Conservation (phyloP, 1,284 basidiomycete genomes). For the Serendipita sp. region DNA sequence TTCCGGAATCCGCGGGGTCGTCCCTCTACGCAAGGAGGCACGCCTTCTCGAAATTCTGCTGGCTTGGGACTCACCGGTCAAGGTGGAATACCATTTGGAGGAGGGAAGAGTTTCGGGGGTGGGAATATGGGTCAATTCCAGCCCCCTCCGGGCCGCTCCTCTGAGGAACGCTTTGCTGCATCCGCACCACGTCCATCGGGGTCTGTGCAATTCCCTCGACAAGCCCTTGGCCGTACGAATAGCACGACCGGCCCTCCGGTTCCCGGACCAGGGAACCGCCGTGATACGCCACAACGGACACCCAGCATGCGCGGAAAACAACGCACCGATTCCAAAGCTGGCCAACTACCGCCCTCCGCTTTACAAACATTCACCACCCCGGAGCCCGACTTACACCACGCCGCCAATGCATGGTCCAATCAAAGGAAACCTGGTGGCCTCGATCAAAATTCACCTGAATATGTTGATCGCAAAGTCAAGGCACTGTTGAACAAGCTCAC, state of each 20-base stretch:
- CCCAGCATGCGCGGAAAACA: conserved; percentile 53
- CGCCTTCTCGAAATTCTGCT: conserved; percentile 16
- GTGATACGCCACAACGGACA: conserved; percentile 37
- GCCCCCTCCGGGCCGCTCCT: conserved; percentile 37
- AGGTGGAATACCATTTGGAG: conserved; percentile 13
- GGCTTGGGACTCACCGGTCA: conserved; percentile 31
- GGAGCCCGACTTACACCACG: conserved; percentile 33
- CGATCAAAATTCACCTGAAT: conserved; percentile 59
- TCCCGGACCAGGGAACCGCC: conserved; percentile 32
- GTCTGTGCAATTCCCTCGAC: conserved; percentile 28
- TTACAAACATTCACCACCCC: conserved; percentile 59
- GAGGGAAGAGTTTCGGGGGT: conserved; percentile 25
- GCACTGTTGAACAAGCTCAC: conserved; percentile 90
- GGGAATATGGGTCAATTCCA: conserved; percentile 59
- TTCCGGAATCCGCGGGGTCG: conserved; percentile 44
- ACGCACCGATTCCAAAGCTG: conserved; percentile 18
- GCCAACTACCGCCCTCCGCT: conserved; percentile 13
- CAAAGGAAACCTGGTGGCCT: conserved; percentile 28
- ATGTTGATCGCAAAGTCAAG: conserved; percentile 91
- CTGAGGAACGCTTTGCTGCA: conserved; percentile 56
- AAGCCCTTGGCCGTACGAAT: conserved; percentile 44
- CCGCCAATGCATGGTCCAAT: conserved; percentile 72
- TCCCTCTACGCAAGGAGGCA: conserved; percentile 9
- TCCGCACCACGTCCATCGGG: conserved; percentile 17
- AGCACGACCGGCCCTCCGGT: conserved; percentile 53